Evolutionary conservation across 208 protist species (phyloP).

Genomic region (Dictyostelium gargantuum): DNA sequence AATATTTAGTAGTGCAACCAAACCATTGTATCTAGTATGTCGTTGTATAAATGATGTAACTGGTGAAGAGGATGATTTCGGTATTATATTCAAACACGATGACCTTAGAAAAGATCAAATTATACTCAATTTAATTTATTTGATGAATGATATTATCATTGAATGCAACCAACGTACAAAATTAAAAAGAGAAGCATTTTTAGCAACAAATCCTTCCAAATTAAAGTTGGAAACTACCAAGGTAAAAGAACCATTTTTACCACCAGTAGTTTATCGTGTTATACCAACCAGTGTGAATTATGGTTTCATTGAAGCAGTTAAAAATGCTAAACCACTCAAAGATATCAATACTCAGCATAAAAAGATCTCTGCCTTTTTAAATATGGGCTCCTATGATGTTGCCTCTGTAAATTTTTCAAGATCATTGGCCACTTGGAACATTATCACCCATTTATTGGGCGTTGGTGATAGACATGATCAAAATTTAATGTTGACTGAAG

Average conservation of each 20-base stretch:
- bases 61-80: not conserved
- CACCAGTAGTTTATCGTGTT: slow-evolving; percentile 6
- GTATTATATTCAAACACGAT: slow-evolving; percentile 54
- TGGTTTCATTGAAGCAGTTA: slow-evolving; percentile 58
- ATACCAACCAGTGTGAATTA: not conserved
- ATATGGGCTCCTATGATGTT: not conserved
- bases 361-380: not conserved
- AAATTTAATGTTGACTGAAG: slow-evolving; percentile 75
- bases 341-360: not conserved
- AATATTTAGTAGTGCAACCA: not conserved
- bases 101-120: slow-evolving; percentile 51
- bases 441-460: slow-evolving; percentile 47
- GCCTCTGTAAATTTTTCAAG: not conserved
- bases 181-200: not conserved
- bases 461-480: slow-evolving; percentile 75
- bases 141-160: not conserved
- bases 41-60: not conserved
- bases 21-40: not conserved
- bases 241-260: not conserved
- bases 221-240: not conserved
- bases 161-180: not conserved
- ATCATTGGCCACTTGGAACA: slow-evolving; percentile 10
- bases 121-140: slow-evolving; percentile 23
- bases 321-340: not conserved
- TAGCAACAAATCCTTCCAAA: not conserved